Evolutionary conservation across 306 rosid genomes (phyloP).

Genomic region (Vigna mungo): DNA sequence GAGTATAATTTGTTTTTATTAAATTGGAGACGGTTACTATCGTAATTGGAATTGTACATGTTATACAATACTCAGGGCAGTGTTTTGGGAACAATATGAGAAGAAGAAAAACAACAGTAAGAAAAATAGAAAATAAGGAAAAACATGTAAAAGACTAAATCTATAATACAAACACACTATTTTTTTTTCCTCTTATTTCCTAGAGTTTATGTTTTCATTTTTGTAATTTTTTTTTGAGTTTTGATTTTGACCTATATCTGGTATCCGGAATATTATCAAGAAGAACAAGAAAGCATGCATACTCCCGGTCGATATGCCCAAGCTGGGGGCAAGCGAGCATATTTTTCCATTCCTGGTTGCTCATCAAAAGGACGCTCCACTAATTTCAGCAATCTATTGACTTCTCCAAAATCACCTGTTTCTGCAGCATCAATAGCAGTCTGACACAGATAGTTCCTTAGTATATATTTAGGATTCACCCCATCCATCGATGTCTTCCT

Average conservation of each 20-base stretch:
- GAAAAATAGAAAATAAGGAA: constrained; percentile 22
- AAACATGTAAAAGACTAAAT: constrained; percentile 28
- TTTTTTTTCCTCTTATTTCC: constrained; percentile 24
- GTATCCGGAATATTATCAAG: constrained; percentile 51
- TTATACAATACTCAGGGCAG: background rate
- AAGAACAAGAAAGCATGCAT: constrained; percentile 98
- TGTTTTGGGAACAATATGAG: background rate
- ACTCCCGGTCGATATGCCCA: constrained; percentile 99
- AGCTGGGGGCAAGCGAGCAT: constrained; percentile 97
- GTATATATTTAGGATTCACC: constrained; percentile 89
- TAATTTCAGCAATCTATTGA: constrained; percentile 75
- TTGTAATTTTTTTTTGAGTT: background rate
- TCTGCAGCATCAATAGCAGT: constrained; percentile 96
- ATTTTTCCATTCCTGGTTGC: constrained; percentile 98
- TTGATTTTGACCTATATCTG: constrained; percentile 14
- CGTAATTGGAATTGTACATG: background rate
- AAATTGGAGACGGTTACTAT: background rate
- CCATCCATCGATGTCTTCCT: constrained; percentile 80
- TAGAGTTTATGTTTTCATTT: constrained; percentile 35
- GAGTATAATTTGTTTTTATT: too few species aligned
- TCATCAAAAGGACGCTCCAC: constrained; percentile 92
- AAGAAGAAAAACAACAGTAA: background rate
- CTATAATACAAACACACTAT: constrained; percentile 49
- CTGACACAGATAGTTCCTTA: constrained; percentile 96
- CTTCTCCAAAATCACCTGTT: constrained; percentile 89